Percentiles rank a stretch among this genome's conserved stretches.
phyloP scores from a whole-genome alignment of 495 filamentous ascomycete genomes.

The Neurospora sp. region DNA sequence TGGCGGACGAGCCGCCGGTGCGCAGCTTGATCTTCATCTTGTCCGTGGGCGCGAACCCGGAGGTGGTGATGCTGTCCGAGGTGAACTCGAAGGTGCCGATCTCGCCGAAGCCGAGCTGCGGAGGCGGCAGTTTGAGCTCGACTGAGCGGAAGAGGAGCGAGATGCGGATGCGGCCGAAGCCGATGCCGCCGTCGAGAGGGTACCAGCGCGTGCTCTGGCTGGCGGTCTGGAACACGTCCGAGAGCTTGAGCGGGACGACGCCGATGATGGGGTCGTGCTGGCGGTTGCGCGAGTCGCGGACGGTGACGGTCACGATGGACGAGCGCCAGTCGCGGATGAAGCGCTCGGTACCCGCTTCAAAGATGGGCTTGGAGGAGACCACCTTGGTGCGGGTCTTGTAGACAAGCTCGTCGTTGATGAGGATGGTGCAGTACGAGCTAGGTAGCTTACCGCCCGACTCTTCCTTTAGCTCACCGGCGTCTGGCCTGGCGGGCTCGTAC shows the following conservation, averaged over 20 bases:
- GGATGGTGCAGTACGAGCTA: constrained; percentile 83
- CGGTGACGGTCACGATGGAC: constrained; percentile 72
- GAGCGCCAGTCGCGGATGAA: constrained; percentile 95
- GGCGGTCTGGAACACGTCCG: constrained; percentile 73
- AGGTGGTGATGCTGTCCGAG: constrained; percentile 50
- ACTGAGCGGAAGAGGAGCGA: constrained; percentile 79
- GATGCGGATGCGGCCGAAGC: constrained; percentile 85
- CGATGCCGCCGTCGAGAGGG: constrained; percentile 50
- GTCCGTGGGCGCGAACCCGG: constrained; percentile 45
- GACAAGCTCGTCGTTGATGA: constrained; percentile 81
- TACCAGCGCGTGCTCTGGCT: constrained; percentile 64
- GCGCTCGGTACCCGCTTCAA: constrained; percentile 88
- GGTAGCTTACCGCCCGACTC: constrained; percentile 71
- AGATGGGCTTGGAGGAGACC: constrained; percentile 87
- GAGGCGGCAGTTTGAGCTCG: constrained; percentile 70
- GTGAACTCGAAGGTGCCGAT: constrained; percentile 87
- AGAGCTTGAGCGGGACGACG: constrained; percentile 77
- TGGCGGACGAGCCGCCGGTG: constrained; percentile 75
- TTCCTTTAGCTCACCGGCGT: constrained; percentile 74
- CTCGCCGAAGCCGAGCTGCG: constrained; percentile 76
- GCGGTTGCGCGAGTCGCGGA: constrained; percentile 76
- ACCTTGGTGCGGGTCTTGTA: constrained; percentile 90
- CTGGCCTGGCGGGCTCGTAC: constrained; percentile 75
- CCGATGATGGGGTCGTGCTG: constrained; percentile 93
- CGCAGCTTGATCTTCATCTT: constrained; percentile 74